Percentiles rank a stretch among this genome's conserved stretches.
Conservation (phyloP, 768 basidiomycete genomes). For the Phaeotremella skinneri region DNA sequence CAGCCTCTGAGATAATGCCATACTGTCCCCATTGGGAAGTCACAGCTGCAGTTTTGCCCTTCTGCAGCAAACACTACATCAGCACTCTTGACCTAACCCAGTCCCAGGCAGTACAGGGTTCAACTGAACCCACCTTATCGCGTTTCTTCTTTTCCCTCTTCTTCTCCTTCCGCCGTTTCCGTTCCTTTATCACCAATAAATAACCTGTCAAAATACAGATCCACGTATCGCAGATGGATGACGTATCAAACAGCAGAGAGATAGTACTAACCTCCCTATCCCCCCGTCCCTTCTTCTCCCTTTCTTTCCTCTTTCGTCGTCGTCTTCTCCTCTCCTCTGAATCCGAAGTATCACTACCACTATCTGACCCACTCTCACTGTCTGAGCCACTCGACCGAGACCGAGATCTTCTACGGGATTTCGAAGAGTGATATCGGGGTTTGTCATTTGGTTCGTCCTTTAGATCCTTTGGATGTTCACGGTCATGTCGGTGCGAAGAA, state of each 20-base stretch:
- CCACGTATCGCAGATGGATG: too few relatives aligned
- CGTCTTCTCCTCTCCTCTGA: constrained; percentile 30
- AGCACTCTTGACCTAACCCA: constrained; percentile 8
- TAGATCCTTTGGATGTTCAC: constrained; percentile 1
- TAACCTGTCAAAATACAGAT: constrained; percentile 6
- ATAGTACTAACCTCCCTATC: constrained; percentile 61
- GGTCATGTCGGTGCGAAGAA: constrained; percentile 18
- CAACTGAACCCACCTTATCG: constrained; percentile 59
- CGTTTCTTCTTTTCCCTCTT: constrained; percentile 55
- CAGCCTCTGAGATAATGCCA: constrained; percentile 77
- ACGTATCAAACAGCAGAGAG: not conserved
- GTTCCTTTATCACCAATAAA: constrained; percentile 20
- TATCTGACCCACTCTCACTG: constrained; percentile 28
- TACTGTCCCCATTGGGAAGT: constrained; percentile 84
- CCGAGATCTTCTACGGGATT: constrained; percentile 7
- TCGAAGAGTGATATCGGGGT: not conserved
- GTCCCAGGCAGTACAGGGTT: not conserved
- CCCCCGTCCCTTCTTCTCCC: constrained; percentile 62
- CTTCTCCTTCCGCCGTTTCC: constrained; percentile 31
- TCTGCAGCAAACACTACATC: constrained; percentile 49
- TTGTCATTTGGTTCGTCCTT: constrained; percentile 4
- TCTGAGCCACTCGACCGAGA: constrained; percentile 14
- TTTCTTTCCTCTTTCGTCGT: constrained; percentile 56
- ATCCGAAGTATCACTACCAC: constrained; percentile 25
- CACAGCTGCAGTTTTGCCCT: constrained; percentile 61